These are phyloP conservation scores for Rubia peregrina DNA, from an alignment of 305 asterid genomes.

Conservation along the genomic window DNA sequence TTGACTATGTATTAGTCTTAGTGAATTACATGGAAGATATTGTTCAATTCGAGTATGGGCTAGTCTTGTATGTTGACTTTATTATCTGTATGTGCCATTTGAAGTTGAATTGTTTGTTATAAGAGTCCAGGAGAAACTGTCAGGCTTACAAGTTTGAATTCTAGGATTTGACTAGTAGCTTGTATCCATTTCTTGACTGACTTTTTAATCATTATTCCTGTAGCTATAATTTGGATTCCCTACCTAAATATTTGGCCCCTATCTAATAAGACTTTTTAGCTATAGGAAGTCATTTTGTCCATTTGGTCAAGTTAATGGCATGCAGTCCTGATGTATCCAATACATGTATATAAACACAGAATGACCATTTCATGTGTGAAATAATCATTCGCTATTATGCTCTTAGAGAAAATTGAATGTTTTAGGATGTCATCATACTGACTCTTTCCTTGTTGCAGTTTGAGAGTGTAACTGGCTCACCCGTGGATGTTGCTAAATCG, in stretches of 20 bases:
- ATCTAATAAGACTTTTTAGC: not conserved
- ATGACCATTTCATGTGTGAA: not conserved
- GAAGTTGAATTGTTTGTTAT: not conserved
- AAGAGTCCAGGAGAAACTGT: not conserved
- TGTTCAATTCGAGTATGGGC: not conserved
- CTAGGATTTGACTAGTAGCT: not conserved
- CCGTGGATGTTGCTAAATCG: slow-evolving; percentile 66
- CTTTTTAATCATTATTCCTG: not conserved
- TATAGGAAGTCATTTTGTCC: not conserved
- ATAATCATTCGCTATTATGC: not conserved
- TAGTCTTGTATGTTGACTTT: not conserved
- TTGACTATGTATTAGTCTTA: not conserved
- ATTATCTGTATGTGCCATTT: not conserved
- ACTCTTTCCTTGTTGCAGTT: slow-evolving; percentile 32
- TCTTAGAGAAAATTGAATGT: not conserved
- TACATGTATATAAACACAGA: not conserved
- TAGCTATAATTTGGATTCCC: not conserved
- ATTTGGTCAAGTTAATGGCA: not conserved
- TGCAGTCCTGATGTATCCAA: not conserved
- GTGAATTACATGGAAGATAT: not conserved
- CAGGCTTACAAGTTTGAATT: not conserved
- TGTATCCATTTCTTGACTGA: not conserved
- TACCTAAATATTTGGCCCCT: not conserved
- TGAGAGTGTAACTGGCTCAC: slow-evolving; percentile 56
- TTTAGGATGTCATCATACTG: not conserved